Percentiles rank a stretch among this genome's conserved stretches.
Evolutionary conservation across 225 moss, liverwort and hornwort genomes (phyloP).

Genomic region (Thuidium tamariscinum): DNA sequence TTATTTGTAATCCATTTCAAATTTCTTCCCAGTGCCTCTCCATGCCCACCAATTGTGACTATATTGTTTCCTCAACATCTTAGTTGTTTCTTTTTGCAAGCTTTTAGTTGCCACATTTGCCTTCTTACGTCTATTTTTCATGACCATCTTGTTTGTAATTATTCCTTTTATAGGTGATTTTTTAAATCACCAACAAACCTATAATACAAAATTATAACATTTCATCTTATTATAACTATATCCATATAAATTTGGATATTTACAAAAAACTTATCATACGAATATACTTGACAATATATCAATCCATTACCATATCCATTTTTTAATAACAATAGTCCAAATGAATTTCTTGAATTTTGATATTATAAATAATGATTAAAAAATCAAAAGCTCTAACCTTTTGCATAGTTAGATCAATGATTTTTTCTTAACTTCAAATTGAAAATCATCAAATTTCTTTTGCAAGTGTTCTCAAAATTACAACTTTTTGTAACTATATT

Average conservation of each 20-base stretch:
- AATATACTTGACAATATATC: too few relatives aligned
- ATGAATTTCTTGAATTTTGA: background rate
- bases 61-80: slow-evolving; percentile 31
- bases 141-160: background rate
- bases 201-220: background rate
- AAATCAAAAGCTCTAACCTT: background rate
- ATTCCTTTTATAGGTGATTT: background rate
- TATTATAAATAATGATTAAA: background rate
- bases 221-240: background rate
- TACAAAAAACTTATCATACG: background rate
- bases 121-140: background rate
- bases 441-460: background rate
- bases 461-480: background rate
- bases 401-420: rapidly evolving
- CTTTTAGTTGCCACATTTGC: background rate
- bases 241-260: background rate
- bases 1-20: slow-evolving; percentile 12
- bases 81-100: background rate
- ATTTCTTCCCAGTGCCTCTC: slow-evolving; percentile 21
- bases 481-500: too few relatives aligned
- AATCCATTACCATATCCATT: too few relatives aligned
- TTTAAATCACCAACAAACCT: background rate
- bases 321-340: background rate
- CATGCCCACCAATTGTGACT: slow-evolving; percentile 48
- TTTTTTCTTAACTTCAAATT: background rate